Percentiles rank a stretch among this genome's conserved stretches.
phyloP scores from a whole-genome alignment of 441 rosid genomes.

The Melastoma candidum region DNA sequence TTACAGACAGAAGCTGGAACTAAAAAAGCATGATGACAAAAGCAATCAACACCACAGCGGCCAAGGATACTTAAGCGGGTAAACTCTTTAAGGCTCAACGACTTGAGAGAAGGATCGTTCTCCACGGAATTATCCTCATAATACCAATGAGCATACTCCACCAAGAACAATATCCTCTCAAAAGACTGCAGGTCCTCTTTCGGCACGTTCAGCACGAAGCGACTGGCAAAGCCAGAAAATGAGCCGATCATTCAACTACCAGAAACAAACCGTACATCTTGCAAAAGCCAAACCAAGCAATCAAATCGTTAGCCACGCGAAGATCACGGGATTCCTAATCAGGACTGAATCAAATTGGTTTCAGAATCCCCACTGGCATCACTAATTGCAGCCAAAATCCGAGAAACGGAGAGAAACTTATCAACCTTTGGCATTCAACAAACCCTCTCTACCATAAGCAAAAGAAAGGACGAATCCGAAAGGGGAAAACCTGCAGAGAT shows the following conservation, averaged over 20 bases:
- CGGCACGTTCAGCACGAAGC: slow-evolving; percentile 92
- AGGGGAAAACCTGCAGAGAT: slow-evolving; percentile 75
- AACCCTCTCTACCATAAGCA: too few relatives aligned
- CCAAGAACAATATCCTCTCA: slow-evolving; percentile 89
- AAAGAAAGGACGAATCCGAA: background rate
- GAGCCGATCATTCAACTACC: background rate
- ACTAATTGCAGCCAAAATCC: too few relatives aligned
- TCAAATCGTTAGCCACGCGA: too few relatives aligned
- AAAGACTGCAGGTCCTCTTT: slow-evolving; percentile 95
- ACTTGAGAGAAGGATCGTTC: slow-evolving; percentile 79
- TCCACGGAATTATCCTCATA: slow-evolving; percentile 95
- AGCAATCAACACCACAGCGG: slow-evolving; percentile 7
- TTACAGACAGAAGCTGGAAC: too few relatives aligned
- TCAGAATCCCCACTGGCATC: too few relatives aligned
- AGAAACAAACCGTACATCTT: background rate
- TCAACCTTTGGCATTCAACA: too few relatives aligned
- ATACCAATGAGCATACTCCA: slow-evolving; percentile 96
- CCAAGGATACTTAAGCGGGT: slow-evolving; percentile 75
- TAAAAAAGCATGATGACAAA: background rate
- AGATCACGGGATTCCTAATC: too few relatives aligned
- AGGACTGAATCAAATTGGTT: too few relatives aligned
- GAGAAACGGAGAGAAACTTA: too few relatives aligned
- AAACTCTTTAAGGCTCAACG: slow-evolving; percentile 77
- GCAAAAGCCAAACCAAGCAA: too few relatives aligned
- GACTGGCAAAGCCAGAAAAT: slow-evolving; percentile 35